Percentiles rank a stretch among this genome's conserved stretches.
These are phyloP conservation scores for Rhododendron williamsianum DNA, from an alignment of 148 eudicot genomes.

Conservation along the genomic window DNA sequence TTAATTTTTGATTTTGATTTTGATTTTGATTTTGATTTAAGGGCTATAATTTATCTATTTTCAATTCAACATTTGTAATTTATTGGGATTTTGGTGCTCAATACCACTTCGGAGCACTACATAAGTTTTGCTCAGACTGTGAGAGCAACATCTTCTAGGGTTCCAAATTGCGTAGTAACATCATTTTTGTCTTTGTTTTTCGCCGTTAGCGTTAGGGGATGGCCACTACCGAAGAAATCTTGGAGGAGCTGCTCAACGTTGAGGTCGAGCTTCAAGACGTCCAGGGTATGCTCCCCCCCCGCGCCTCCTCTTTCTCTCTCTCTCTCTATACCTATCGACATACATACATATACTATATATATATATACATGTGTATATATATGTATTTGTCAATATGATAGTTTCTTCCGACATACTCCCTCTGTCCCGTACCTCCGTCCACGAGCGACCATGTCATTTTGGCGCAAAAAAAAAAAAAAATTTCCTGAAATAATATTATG, in stretches of 20 bases:
- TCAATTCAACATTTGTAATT: no score
- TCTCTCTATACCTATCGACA: background rate
- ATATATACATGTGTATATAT: background rate
- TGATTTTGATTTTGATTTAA: no score
- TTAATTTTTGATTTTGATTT: no score
- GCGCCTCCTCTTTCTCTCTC: no score
- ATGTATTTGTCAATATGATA: background rate
- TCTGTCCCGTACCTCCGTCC: background rate
- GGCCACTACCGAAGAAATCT: constrained; percentile 37
- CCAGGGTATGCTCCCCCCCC: constrained; percentile 34
- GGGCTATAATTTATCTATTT: no score
- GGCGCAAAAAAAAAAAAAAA: no score
- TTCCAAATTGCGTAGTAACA: background rate
- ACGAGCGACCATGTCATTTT: background rate
- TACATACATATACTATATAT: no score
- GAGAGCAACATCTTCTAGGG: background rate
- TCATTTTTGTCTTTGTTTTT: background rate
- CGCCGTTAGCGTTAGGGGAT: background rate
- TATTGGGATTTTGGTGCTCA: no score
- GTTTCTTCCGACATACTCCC: background rate
- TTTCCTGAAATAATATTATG: no score
- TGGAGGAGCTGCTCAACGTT: constrained; percentile 57
- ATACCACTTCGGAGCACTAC: no score
- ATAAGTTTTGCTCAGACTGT: background rate
- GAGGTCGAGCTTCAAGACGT: constrained; percentile 76